Evolutionary conservation across 2,329 filamentous ascomycete genomes (phyloP).

Genomic region (Fusarium luffae): DNA sequence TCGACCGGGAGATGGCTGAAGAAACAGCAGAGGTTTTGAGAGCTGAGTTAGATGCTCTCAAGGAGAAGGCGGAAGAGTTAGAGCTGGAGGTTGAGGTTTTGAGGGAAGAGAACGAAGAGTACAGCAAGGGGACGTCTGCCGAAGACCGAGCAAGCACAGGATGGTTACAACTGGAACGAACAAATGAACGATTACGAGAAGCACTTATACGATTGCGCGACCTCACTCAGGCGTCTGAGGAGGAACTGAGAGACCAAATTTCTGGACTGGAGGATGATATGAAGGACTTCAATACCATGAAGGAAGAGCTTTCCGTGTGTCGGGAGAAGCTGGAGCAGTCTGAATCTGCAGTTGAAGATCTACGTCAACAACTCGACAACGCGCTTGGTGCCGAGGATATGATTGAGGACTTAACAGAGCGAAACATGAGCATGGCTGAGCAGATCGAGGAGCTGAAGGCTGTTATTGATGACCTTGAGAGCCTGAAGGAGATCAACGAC

Average conservation of each 20-base stretch:
- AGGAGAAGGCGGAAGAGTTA: slow-evolving; percentile 82
- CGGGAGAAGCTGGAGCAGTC: slow-evolving; percentile 79
- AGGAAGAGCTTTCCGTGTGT: slow-evolving; percentile 74
- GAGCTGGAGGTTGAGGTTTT: slow-evolving; percentile 89
- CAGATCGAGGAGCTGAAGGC: slow-evolving; percentile 84
- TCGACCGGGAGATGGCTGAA: slow-evolving; percentile 97
- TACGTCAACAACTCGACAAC: slow-evolving; percentile 90
- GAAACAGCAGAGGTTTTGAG: slow-evolving; percentile 87
- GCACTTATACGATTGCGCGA: slow-evolving; percentile 87
- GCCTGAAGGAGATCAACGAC: slow-evolving; percentile 90
- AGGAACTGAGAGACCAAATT: slow-evolving; percentile 80
- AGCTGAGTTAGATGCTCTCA: slow-evolving; percentile 80
- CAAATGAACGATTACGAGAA: slow-evolving; percentile 87
- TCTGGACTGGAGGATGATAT: slow-evolving; percentile 78
- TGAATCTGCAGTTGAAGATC: slow-evolving; percentile 82
- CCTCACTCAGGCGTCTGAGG: slow-evolving; percentile 85
- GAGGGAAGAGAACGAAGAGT: slow-evolving; percentile 85
- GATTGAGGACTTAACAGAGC: slow-evolving; percentile 90
- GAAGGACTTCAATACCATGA: slow-evolving; percentile 72
- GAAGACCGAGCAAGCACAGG: slow-evolving; percentile 89
- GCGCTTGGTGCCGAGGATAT: slow-evolving; percentile 91
- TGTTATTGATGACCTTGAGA: slow-evolving; percentile 88
- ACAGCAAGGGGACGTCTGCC: slow-evolving; percentile 84
- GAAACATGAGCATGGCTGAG: slow-evolving; percentile 85
- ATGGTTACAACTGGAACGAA: slow-evolving; percentile 91